Percentiles rank a stretch among this genome's conserved stretches.
These are phyloP conservation scores for Metarhizium robertsii DNA, from an alignment of 2,329 filamentous ascomycete species.

Conservation along the genomic window DNA sequence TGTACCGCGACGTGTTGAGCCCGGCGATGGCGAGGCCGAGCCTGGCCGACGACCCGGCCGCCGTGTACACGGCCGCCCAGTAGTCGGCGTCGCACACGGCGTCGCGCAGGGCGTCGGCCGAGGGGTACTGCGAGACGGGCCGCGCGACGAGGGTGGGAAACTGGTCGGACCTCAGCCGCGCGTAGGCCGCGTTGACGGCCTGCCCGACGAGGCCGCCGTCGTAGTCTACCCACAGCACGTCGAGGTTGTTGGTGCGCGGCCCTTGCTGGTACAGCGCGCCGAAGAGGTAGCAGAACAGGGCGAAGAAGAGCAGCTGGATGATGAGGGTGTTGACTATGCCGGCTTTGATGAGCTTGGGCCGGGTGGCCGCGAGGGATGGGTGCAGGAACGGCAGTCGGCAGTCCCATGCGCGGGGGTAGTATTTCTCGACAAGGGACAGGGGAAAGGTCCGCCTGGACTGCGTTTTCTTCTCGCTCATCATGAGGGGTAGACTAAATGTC, in stretches of 20 bases:
- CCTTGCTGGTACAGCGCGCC: constrained; percentile 13
- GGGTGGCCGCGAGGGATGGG: constrained; percentile 4
- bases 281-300: constrained; percentile 14
- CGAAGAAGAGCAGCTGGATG: constrained; percentile 31
- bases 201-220: constrained; percentile 13
- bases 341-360: constrained; percentile 10
- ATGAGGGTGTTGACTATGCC: constrained; percentile 10
- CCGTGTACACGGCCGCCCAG: constrained; percentile 13
- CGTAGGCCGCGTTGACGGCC: constrained; percentile 13
- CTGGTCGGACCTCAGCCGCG: constrained; percentile 5
- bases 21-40: constrained; percentile 8
- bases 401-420: constrained; percentile 11
- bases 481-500: background rate
- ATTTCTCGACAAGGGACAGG: background rate
- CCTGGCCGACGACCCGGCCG: constrained; percentile 5
- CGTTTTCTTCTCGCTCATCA: background rate
- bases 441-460: background rate
- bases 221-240: constrained; percentile 15
- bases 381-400: constrained; percentile 3
- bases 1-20: constrained; percentile 6
- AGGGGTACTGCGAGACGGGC: constrained; percentile 6
- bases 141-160: constrained; percentile 12
- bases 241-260: constrained; percentile 9
- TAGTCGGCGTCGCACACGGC: constrained; percentile 10
- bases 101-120: constrained; percentile 3